Conservation (phyloP, 1,139 yeast species). For the Taphrina communis region DNA sequence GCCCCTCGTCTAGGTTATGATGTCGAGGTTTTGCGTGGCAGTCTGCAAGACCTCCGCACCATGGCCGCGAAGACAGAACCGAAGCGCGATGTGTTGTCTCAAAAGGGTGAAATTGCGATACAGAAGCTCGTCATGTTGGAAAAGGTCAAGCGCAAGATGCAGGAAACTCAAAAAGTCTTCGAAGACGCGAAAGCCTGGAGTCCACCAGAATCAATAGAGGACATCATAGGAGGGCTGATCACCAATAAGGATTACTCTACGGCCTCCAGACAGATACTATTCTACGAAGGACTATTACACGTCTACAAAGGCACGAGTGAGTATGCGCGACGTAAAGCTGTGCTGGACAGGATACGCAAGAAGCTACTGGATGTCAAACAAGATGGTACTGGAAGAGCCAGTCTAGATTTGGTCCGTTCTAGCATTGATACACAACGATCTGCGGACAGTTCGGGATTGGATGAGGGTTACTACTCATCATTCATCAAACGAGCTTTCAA, state of each 20-base stretch:
- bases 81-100: slow-evolving; percentile 19
- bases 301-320: slow-evolving; percentile 39
- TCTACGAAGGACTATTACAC: slow-evolving; percentile 24
- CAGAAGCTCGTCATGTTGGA: slow-evolving; percentile 32
- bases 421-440: slow-evolving; percentile 25
- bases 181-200: slow-evolving; percentile 35
- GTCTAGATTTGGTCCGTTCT: slow-evolving; percentile 13
- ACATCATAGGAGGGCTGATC: slow-evolving; percentile 20
- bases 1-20: slow-evolving; percentile 36
- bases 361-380: slow-evolving; percentile 18
- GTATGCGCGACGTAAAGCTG: slow-evolving; percentile 24
- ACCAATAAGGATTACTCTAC: background rate
- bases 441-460: slow-evolving; percentile 6
- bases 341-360: slow-evolving; percentile 22
- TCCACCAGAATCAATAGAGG: slow-evolving; percentile 34
- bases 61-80: slow-evolving; percentile 23
- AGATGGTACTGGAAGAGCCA: slow-evolving; percentile 2
- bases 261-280: slow-evolving; percentile 15
- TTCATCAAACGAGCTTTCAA: slow-evolving; percentile 17
- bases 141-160: slow-evolving; percentile 25
- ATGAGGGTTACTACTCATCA: slow-evolving; percentile 15
- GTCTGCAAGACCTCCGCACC: slow-evolving; percentile 7
- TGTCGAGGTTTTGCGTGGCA: slow-evolving; percentile 28
- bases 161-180: slow-evolving; percentile 22
- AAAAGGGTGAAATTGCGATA: slow-evolving; percentile 10